These are phyloP conservation scores for Polychaeton citri DNA, from an alignment of 2,329 filamentous ascomycete species.

Conservation along the genomic window DNA sequence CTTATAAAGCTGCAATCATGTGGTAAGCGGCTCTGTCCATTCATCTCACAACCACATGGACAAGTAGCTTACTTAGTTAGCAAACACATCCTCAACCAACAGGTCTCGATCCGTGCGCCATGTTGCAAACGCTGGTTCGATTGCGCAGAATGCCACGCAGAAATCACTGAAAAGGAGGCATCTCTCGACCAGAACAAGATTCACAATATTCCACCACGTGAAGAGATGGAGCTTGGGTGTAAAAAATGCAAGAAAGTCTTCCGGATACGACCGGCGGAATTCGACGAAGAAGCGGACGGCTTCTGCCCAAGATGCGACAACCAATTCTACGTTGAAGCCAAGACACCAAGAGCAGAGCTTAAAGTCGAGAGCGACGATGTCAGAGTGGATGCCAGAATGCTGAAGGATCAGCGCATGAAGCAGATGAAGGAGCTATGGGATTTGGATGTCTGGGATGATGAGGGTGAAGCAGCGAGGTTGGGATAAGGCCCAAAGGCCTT, in stretches of 20 bases:
- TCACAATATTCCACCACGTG: slow-evolving; percentile 59
- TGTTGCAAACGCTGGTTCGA: slow-evolving; percentile 99
- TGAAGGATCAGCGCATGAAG: slow-evolving; percentile 75
- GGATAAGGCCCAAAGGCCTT: too few relatives aligned
- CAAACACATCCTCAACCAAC: slow-evolving; percentile 96
- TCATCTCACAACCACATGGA: too few relatives aligned
- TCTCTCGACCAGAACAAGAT: slow-evolving; percentile 50
- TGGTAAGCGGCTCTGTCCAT: too few relatives aligned
- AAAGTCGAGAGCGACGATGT: slow-evolving; percentile 86
- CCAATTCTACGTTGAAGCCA: slow-evolving; percentile 86
- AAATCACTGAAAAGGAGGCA: slow-evolving; percentile 55
- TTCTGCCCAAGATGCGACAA: slow-evolving; percentile 99
- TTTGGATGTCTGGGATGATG: slow-evolving; percentile 19
- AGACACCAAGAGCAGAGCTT: slow-evolving; percentile 68
- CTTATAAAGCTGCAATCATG: too few relatives aligned
- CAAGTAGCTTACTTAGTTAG: too few relatives aligned
- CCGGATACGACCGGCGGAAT: slow-evolving; percentile 81
- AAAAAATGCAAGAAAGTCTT: slow-evolving; percentile 99
- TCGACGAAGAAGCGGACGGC: slow-evolving; percentile 82
- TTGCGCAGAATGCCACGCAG: slow-evolving; percentile 85
- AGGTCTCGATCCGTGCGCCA: slow-evolving; percentile 87
- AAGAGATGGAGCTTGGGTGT: slow-evolving; percentile 91
- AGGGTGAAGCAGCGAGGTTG: slow-evolving; percentile 19
- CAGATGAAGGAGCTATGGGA: slow-evolving; percentile 34
- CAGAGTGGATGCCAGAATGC: slow-evolving; percentile 71